Percentiles rank a stretch among this genome's conserved stretches.
Evolutionary conservation across 768 basidiomycete species (phyloP).

Genomic region (Tremella yokohamensis): DNA sequence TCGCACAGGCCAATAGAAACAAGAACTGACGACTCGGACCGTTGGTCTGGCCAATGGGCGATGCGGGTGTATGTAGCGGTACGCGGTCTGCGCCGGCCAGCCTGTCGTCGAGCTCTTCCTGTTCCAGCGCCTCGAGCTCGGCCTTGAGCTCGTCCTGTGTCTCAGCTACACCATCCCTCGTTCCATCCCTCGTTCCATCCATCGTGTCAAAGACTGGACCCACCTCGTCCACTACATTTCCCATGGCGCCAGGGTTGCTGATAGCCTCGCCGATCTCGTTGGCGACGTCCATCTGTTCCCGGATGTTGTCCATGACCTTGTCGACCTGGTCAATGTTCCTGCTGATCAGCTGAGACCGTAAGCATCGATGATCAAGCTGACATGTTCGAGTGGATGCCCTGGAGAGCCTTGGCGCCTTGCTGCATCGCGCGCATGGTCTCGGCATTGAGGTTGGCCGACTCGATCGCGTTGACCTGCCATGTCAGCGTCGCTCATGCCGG

Average conservation of each 20-base stretch:
- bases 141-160: conserved; percentile 68
- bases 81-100: conserved; percentile 82
- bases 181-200: not conserved
- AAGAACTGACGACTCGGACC: conserved; percentile 33
- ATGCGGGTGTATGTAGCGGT: conserved; percentile 71
- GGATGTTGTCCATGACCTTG: conserved; percentile 75
- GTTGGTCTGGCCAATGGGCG: conserved; percentile 29
- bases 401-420: conserved; percentile 73
- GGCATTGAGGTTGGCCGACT: conserved; percentile 94
- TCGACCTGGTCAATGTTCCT: conserved; percentile 88
- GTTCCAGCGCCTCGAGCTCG: conserved; percentile 81
- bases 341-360: conserved; percentile 9
- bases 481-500: not conserved
- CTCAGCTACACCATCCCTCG: conserved; percentile 9
- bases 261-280: conserved; percentile 88
- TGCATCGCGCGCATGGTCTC: conserved; percentile 98
- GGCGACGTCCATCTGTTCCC: conserved; percentile 86
- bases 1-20: not conserved
- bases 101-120: conserved; percentile 79
- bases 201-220: conserved; percentile 27
- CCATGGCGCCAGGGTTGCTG: conserved; percentile 63
- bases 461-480: conserved; percentile 78
- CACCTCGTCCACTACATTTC: conserved; percentile 69
- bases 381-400: conserved; percentile 68
- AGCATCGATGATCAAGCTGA: conserved; percentile 53